These are phyloP conservation scores for Candida methanosorbosa DNA, from an alignment of 805 yeast species.

Conservation along the genomic window DNA sequence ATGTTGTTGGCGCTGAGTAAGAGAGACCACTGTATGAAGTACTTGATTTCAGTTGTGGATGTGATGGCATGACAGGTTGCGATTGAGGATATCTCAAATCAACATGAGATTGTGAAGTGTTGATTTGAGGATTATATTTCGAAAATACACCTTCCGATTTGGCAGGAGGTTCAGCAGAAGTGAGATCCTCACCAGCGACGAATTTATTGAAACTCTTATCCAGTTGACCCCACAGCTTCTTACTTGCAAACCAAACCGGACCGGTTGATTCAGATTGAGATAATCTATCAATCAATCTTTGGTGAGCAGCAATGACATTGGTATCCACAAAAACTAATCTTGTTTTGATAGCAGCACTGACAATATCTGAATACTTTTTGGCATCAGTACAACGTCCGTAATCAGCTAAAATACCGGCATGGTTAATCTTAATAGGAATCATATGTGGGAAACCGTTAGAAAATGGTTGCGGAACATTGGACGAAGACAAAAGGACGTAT, in stretches of 20 bases:
- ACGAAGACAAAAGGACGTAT: conserved; percentile 29
- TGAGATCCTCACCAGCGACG: conserved; percentile 78
- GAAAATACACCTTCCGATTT: conserved; percentile 54
- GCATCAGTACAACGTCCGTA: conserved; percentile 50
- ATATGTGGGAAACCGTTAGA: conserved; percentile 36
- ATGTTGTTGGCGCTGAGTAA: conserved; percentile 16
- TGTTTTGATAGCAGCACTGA: conserved; percentile 30
- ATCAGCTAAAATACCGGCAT: conserved; percentile 65
- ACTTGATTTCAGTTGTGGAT: conserved; percentile 1
- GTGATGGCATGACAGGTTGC: conserved; percentile 11
- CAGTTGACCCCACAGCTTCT: conserved; percentile 81
- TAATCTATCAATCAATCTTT: conserved; percentile 35
- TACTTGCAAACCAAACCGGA: conserved; percentile 65
- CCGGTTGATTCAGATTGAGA: conserved; percentile 32
- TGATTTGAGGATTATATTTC: conserved; percentile 61
- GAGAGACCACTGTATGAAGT: too few species aligned
- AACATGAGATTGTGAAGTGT: conserved; percentile 40
- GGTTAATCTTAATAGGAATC: conserved; percentile 51
- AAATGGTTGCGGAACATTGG: conserved; percentile 24
- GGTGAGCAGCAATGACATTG: conserved; percentile 23
- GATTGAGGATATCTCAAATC: conserved; percentile 21
- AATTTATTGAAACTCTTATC: conserved; percentile 73
- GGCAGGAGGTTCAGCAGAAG: conserved; percentile 8
- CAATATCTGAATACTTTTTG: conserved; percentile 51
- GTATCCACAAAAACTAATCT: conserved; percentile 27